Base-by-base conservation (phyloP, 1,284 basidiomycete genomes). In the Termitomyces sp. region DNA sequence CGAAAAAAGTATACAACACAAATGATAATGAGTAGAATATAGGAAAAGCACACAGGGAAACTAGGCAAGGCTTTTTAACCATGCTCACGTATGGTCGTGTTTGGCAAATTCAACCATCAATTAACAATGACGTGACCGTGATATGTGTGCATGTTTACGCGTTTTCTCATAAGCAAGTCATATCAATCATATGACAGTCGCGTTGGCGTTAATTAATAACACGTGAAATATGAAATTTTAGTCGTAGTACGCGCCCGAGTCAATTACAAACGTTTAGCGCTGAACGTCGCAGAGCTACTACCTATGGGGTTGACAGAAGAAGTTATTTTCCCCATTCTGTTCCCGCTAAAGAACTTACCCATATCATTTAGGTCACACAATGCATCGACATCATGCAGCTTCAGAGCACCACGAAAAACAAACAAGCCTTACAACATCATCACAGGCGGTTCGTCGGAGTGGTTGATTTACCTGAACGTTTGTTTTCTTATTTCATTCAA, bases 391-490 rank as follows among this genome's bases (percentile, higher is more conserved):
- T 34, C 17, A 49, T 59, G 52, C 47, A 30, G 15, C 52, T 38
- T 46, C 39, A 39, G 15, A 12, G 9, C 17, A 6, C 33, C 4
- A 31, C 17, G 36, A 26, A 54, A 30, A 21, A 33, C 6, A 49
- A 31, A 45, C 51, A 21, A 17, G 28, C 31, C 3, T 30, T 26
- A 30, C 26, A 44, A 17, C 15, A 21, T 51, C 28, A 42, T 19
- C 44, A 28, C 17, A 42, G 19, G 21, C 52, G 21, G 33, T 55
- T 54, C 38, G 80, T 88, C 10, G 85, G 86, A 5, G 82, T 87
- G 24, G 70, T 86, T 17, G 78, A 83, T 52, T 73, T 87, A 26
- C 82, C 81, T 0, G 83, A 87, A 68, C 71, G 86, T 84, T 71
- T 70, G 77, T 80, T 36, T 36, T 15, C 7, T 13, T 24, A 36